A percentile compares a stretch with the other conserved stretches of the same genome.
These are phyloP conservation scores for Mediolabrus comicus DNA, from an alignment of 108 stramenopile genomes.

Conservation along the genomic window DNA sequence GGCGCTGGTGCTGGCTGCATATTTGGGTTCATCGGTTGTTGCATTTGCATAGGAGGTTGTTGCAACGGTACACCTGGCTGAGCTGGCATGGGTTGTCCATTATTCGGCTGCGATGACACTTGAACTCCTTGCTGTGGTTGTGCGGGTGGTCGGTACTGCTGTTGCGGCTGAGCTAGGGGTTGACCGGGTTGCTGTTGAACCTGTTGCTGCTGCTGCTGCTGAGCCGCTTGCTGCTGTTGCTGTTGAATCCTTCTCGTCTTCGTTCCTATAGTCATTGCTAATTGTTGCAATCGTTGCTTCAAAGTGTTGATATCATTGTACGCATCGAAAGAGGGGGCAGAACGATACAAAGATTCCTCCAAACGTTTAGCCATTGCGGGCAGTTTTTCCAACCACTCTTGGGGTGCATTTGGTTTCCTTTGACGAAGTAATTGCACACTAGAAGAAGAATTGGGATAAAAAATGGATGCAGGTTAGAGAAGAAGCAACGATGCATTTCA, in stretches of 20 bases:
- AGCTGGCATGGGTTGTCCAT: slow-evolving; percentile 17
- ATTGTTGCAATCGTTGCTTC: slow-evolving; percentile 90
- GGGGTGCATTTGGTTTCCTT: slow-evolving; percentile 93
- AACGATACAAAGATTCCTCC: slow-evolving; percentile 92
- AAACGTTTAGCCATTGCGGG: slow-evolving; percentile 96
- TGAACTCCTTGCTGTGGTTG: slow-evolving; percentile 51
- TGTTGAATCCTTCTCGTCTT: slow-evolving; percentile 72
- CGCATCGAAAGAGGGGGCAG: slow-evolving; percentile 85
- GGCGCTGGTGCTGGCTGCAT: slow-evolving; percentile 34
- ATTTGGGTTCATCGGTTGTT: slow-evolving; percentile 71
- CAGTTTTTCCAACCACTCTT: slow-evolving; percentile 93
- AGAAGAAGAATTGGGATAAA: background rate
- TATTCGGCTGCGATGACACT: background rate
- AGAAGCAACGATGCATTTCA: slow-evolving; percentile 4
- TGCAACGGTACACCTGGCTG: slow-evolving; percentile 19
- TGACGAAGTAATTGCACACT: slow-evolving; percentile 92
- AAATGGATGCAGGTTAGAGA: background rate
- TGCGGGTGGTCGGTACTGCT: slow-evolving; percentile 35
- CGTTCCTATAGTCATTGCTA: slow-evolving; percentile 92
- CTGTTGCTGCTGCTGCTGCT: slow-evolving; percentile 25
- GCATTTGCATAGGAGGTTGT: slow-evolving; percentile 52
- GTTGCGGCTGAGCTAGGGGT: slow-evolving; percentile 12
- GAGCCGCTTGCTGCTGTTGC: slow-evolving; percentile 40
- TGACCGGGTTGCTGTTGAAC: slow-evolving; percentile 37
- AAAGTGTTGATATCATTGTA: slow-evolving; percentile 91